A percentile compares a stretch with the other conserved stretches of the same genome.
Conservation (phyloP, 2,329 filamentous ascomycete genomes). For the Epicoccum nigrum region DNA sequence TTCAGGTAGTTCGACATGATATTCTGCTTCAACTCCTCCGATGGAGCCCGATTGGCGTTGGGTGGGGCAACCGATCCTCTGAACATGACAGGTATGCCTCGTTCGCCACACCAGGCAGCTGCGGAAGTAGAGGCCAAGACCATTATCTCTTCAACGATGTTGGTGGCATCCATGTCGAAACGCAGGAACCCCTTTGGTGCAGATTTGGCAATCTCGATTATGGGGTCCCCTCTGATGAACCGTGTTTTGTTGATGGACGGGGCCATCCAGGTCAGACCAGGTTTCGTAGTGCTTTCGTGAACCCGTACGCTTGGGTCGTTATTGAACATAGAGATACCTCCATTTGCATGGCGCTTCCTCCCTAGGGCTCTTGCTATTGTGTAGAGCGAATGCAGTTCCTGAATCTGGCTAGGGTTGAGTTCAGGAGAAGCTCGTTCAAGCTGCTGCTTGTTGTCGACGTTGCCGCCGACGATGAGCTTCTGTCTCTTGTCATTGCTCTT, state of each 20-base stretch:
- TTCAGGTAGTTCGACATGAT: constrained; percentile 47
- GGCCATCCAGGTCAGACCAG: constrained; percentile 50
- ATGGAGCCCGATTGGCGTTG: constrained; percentile 16
- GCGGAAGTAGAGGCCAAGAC: constrained; percentile 60
- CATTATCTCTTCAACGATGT: constrained; percentile 56
- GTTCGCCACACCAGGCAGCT: constrained; percentile 58
- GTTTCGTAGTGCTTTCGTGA: constrained; percentile 37
- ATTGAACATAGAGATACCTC: constrained; percentile 46
- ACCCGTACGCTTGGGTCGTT: constrained; percentile 42
- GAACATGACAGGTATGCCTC: constrained; percentile 59
- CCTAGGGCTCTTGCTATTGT: constrained; percentile 43
- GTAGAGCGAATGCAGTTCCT: constrained; percentile 46
- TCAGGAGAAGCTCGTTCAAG: constrained; percentile 11
- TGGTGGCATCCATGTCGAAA: constrained; percentile 26
- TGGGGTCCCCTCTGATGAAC: constrained; percentile 51
- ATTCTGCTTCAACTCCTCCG: constrained; percentile 32
- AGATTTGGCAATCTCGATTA: constrained; percentile 45
- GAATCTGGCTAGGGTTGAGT: constrained; percentile 31
- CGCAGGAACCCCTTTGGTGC: constrained; percentile 13
- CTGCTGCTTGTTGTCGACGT: constrained; percentile 10
- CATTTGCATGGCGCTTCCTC: constrained; percentile 42
- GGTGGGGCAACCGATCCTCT: constrained; percentile 47
- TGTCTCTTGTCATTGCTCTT: constrained; percentile 28
- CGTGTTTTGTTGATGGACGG: constrained; percentile 48
- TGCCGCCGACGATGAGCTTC: constrained; percentile 36